A percentile compares a stretch with the other conserved stretches of the same genome.
phyloP scores from a whole-genome alignment of 2,329 filamentous ascomycete genomes.

The Xylaria sp. region DNA sequence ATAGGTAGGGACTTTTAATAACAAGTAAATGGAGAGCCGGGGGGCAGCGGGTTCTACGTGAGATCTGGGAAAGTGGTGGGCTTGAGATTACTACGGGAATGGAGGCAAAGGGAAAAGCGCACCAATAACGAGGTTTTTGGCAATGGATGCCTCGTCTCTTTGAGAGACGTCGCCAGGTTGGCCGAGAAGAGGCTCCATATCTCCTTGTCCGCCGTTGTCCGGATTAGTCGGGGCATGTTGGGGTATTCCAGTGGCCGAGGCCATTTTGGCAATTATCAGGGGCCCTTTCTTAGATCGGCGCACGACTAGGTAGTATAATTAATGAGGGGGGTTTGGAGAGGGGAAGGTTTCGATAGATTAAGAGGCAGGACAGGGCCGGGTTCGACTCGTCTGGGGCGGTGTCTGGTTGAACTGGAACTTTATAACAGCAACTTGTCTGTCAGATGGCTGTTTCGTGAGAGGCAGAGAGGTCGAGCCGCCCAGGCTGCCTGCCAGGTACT shows the following conservation, averaged over 20 bases:
- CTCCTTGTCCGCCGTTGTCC: slow-evolving; percentile 43
- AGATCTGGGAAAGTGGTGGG: not conserved
- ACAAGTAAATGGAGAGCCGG: not conserved
- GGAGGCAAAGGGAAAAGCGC: slow-evolving; percentile 33
- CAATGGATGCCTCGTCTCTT: slow-evolving; percentile 62
- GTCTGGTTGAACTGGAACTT: not conserved
- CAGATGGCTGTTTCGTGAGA: too few species aligned
- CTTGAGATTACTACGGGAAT: slow-evolving; percentile 3
- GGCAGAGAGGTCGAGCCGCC: too few species aligned
- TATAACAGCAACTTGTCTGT: too few species aligned
- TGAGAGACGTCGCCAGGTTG: slow-evolving; percentile 74
- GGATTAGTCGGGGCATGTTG: slow-evolving; percentile 46
- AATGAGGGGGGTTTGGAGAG: not conserved
- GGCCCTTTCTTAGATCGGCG: not conserved
- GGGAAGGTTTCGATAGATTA: not conserved
- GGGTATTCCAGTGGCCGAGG: slow-evolving; percentile 69
- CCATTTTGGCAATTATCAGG: slow-evolving; percentile 52
- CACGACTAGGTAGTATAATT: not conserved
- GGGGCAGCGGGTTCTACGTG: not conserved
- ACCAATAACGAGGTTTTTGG: slow-evolving; percentile 77
- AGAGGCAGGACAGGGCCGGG: not conserved
- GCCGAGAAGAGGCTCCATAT: slow-evolving; percentile 73
- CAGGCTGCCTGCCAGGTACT: too few species aligned
- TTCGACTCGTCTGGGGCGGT: not conserved
- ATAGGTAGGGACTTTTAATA: not conserved